Base-by-base conservation (phyloP, 768 basidiomycete species). In the Boletus patriciae region DNA sequence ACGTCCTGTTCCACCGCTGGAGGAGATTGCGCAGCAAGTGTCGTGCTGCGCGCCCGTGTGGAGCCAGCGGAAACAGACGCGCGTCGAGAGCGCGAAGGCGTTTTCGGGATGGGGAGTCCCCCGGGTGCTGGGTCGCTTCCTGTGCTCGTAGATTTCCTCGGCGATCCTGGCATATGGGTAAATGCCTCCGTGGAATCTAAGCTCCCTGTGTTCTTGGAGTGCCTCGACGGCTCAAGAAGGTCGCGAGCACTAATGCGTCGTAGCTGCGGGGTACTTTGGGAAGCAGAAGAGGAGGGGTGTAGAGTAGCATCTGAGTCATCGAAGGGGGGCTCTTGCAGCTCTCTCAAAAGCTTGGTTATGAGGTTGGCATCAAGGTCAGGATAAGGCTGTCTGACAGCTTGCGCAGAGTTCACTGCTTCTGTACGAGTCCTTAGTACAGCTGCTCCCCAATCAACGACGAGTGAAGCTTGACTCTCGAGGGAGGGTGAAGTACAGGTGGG, bases 381-480 rank as follows among this genome's bases (percentile, higher is more conserved):
- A 40, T 52, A 68, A 8, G 72, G 62, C 38, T 73, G 70, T 36
- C 66, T 67, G 41, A 73, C 45, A 0, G 45, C 34, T 12, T 61
- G 62, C 0, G 58, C n/a, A 5, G 58, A n/a, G 44, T 50, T 47
- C 3, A 16, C n/a, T 23, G 59, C 5, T 21, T 72, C 72, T 31
- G 64, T 33, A 15, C 70, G 68, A 40, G 65, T 61, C 33, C 66
- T 71, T 8, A 82, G 62, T 40, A 81, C 63, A 31, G 76, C 75
- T 19, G 64, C 61, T 34, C 69, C 70, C 82, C 83, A 87, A 54
- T 84, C 80, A 29, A 84, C 64, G 38, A 77, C 76, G 6, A 74
- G 64, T 0, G 83, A 80, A 0, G 84, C 85, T 50, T 86, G 84
- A 21, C 74, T 74, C 55, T 77, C 82, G 37, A 87, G 72, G 58